Evolutionary conservation across 1,284 basidiomycete genomes (phyloP).

Genomic region (Boletus semigastroideus): DNA sequence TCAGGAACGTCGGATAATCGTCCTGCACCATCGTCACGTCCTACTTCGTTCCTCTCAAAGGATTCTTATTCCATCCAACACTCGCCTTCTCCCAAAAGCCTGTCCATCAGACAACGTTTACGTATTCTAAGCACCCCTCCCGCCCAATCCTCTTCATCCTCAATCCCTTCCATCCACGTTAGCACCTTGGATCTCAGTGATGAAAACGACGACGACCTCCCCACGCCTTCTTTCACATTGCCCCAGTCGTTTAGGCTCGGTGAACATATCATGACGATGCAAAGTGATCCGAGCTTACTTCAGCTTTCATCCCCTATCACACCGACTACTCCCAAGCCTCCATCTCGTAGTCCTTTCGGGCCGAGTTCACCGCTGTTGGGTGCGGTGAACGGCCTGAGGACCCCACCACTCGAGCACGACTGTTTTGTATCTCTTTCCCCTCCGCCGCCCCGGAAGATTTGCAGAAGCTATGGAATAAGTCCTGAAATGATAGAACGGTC

Average conservation of each 20-base stretch:
- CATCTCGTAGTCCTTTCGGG: constrained; percentile 8
- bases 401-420: constrained; percentile 8
- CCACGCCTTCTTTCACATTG: constrained; percentile 30
- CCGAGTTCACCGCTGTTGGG: neutral
- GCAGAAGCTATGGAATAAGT: constrained; percentile 16
- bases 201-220: constrained; percentile 20
- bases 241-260: constrained; percentile 49
- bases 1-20: constrained; percentile 12
- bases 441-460: constrained; percentile 30
- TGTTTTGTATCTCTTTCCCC: constrained; percentile 31
- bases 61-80: constrained; percentile 15
- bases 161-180: constrained; percentile 17
- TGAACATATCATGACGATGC: constrained; percentile 54
- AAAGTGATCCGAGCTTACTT: constrained; percentile 60
- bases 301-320: constrained; percentile 48
- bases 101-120: constrained; percentile 57
- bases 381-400: too few species aligned
- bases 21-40: constrained; percentile 42
- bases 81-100: constrained; percentile 33
- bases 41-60: constrained; percentile 23
- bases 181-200: constrained; percentile 32
- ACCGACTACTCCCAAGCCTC: constrained; percentile 35
- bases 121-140: constrained; percentile 52
- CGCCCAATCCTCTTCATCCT: constrained; percentile 5
- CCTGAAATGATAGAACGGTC: constrained; percentile 15